phyloP scores from a whole-genome alignment of 1,139 yeast genomes.

The Yamadazyma blattariae region DNA sequence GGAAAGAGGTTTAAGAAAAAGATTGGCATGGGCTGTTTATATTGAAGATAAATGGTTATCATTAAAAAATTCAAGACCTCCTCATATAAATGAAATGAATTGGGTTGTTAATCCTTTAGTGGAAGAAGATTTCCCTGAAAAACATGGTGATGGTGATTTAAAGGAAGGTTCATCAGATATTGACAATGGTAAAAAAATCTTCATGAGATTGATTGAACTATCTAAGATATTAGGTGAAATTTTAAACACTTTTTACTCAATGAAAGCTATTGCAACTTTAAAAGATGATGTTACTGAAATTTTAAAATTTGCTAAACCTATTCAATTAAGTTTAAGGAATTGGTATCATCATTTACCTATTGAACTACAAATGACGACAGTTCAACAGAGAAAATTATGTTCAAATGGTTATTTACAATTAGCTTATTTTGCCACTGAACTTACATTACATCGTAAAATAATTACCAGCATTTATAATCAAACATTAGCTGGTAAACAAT shows the following conservation, averaged over 20 bases:
- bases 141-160: conserved; percentile 54
- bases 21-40: conserved; percentile 92
- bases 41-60: conserved; percentile 88
- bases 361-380: conserved; percentile 61
- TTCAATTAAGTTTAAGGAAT: conserved; percentile 70
- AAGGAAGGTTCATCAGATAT: conserved; percentile 67
- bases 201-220: conserved; percentile 66
- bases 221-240: conserved; percentile 73
- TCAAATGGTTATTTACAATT: conserved; percentile 76
- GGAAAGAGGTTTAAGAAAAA: conserved; percentile 82
- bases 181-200: conserved; percentile 68
- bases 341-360: conserved; percentile 85
- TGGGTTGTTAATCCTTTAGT: conserved; percentile 66
- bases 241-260: conserved; percentile 65
- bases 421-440: conserved; percentile 85
- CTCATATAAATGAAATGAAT: conserved; percentile 65
- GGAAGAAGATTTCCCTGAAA: conserved; percentile 76
- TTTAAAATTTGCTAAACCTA: conserved; percentile 74
- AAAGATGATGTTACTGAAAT: conserved; percentile 58
- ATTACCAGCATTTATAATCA: conserved; percentile 55
- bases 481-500: conserved; percentile 34
- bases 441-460: conserved; percentile 78
- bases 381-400: conserved; percentile 58
- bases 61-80: conserved; percentile 73
- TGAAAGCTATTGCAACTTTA: conserved; percentile 57